Conservation (phyloP, 2,329 filamentous ascomycete genomes). For the Spiromastix sp. region DNA sequence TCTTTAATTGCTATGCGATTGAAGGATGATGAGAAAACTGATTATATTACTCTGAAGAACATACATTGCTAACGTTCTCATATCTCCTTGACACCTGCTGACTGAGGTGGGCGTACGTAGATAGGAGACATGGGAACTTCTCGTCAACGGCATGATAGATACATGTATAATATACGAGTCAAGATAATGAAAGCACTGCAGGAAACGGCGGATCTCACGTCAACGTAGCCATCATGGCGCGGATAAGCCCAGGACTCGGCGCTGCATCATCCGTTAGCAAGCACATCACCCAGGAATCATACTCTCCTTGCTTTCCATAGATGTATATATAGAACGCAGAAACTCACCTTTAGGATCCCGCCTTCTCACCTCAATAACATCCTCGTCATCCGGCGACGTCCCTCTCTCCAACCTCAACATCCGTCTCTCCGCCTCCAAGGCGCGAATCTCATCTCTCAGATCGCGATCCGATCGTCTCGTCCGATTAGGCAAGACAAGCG, state of each 20-base stretch:
- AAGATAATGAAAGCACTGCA: no score
- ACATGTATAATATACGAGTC: no score
- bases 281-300: constrained; percentile 6
- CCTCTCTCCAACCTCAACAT: constrained; percentile 46
- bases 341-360: constrained; percentile 96
- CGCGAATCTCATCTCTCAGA: constrained; percentile 61
- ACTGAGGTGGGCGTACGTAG: no score
- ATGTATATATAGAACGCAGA: not conserved
- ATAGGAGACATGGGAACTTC: no score
- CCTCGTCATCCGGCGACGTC: constrained; percentile 30
- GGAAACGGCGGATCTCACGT: no score
- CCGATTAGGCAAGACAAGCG: constrained; percentile 41
- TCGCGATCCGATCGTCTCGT: constrained; percentile 47
- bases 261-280: constrained; percentile 44
- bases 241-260: constrained; percentile 53
- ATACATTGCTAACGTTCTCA: no score
- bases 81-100: no score
- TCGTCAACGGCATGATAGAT: no score
- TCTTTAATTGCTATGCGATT: no score
- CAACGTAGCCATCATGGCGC: constrained; percentile 60
- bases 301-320: not conserved
- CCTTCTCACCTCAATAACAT: constrained; percentile 55
- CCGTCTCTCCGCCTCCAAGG: constrained; percentile 56
- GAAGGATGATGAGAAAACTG: no score
- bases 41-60: no score